A percentile compares a stretch with the other conserved stretches of the same genome.
Evolutionary conservation across 2,329 filamentous ascomycete genomes (phyloP).

Genomic region (Immersiporthe knoxdaviesiana): DNA sequence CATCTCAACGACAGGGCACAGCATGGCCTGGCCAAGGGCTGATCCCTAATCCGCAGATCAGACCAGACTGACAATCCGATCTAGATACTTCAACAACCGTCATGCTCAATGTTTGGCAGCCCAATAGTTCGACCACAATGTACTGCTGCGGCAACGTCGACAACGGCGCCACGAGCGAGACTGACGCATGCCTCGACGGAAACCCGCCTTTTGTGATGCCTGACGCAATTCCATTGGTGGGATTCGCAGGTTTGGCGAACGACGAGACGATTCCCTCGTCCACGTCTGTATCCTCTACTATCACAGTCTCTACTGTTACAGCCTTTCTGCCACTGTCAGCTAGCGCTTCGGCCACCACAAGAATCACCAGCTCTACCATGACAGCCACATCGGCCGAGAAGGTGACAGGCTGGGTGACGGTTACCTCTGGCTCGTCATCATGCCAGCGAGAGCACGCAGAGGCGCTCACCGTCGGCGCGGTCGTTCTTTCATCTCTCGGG

Average conservation of each 20-base stretch:
- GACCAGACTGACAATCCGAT: not conserved
- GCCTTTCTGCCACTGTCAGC: not conserved
- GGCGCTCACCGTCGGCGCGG: not conserved
- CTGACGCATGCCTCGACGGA: slow-evolving; percentile 13
- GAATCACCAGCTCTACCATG: not conserved
- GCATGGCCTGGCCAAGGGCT: not conserved
- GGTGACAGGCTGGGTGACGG: not conserved
- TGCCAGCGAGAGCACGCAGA: slow-evolving; percentile 1
- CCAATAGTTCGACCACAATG: not conserved
- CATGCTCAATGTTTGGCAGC: not conserved
- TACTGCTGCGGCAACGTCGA: slow-evolving; percentile 19
- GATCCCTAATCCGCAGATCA: not conserved
- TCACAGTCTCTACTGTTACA: too few relatives aligned
- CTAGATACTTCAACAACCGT: not conserved
- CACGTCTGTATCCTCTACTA: not conserved
- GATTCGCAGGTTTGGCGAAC: slow-evolving; percentile 13
- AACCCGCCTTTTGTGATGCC: not conserved
- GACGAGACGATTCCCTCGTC: not conserved
- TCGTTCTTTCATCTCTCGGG: not conserved
- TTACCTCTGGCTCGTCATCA: not conserved
- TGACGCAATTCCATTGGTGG: slow-evolving; percentile 1
- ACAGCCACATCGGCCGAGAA: not conserved
- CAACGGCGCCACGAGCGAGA: not conserved
- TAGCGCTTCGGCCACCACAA: not conserved
- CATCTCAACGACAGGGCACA: not conserved